phyloP scores from a whole-genome alignment of 2,329 filamentous ascomycete species.

The Alternaria novae-zelandiae region DNA sequence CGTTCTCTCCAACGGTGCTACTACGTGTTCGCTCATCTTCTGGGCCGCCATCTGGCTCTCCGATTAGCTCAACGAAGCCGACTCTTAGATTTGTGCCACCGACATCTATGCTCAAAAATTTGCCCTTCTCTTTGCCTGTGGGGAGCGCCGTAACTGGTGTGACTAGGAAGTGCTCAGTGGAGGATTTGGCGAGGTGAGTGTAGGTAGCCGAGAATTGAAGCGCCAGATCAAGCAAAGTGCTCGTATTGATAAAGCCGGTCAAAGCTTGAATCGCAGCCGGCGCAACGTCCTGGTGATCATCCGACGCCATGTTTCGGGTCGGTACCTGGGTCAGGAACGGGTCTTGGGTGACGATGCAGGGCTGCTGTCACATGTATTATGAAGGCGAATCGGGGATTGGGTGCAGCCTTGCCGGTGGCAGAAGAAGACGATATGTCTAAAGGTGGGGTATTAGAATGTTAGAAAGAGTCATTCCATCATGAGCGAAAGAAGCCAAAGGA shows the following conservation, averaged over 20 bases:
- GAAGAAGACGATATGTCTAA: neutral
- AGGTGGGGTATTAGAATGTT: slow-evolving; percentile 3
- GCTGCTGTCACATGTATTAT: slow-evolving; percentile 9
- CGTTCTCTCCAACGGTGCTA: slow-evolving; percentile 23
- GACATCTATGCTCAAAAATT: slow-evolving; percentile 54
- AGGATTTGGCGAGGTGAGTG: slow-evolving; percentile 40
- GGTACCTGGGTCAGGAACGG: slow-evolving; percentile 4
- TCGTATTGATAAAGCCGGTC: slow-evolving; percentile 41
- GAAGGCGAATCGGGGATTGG: neutral
- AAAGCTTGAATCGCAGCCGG: slow-evolving; percentile 34
- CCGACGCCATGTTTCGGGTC: slow-evolving; percentile 24
- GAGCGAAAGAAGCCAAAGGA: neutral
- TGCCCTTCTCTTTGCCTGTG: slow-evolving; percentile 70
- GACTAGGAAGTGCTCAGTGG: slow-evolving; percentile 49
- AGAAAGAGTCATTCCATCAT: slow-evolving; percentile 7
- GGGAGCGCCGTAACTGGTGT: slow-evolving; percentile 50
- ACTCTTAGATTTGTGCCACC: slow-evolving; percentile 74
- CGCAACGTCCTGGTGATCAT: slow-evolving; percentile 10
- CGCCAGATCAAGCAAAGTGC: slow-evolving; percentile 43
- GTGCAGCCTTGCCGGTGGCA: neutral
- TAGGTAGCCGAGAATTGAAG: slow-evolving; percentile 46
- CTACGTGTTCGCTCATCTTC: slow-evolving; percentile 16
- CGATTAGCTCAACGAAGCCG: slow-evolving; percentile 68
- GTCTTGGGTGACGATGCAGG: slow-evolving; percentile 2
- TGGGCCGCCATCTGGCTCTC: slow-evolving; percentile 46